Percentiles rank a stretch among this genome's conserved stretches.
These are phyloP conservation scores for Lodderomyces elongisporus DNA, from an alignment of 1,139 yeast genomes.

Conservation along the genomic window DNA sequence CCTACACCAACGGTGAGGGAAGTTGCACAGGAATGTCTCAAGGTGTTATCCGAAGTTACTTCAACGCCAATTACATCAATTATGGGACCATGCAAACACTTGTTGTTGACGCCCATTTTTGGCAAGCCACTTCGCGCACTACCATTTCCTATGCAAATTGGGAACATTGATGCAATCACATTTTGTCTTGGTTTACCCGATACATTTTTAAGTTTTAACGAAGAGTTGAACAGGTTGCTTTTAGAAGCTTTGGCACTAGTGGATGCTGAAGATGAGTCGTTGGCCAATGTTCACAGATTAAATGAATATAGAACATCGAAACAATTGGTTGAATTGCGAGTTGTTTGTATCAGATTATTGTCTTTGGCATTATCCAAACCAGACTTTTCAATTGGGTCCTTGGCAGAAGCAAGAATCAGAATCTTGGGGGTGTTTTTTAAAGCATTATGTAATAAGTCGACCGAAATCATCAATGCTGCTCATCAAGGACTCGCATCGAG, in stretches of 20 bases:
- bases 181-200: conserved; percentile 80
- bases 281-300: conserved; percentile 80
- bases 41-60: conserved; percentile 65
- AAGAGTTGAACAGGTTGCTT: conserved; percentile 76
- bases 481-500: conserved; percentile 82
- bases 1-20: conserved; percentile 78
- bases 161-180: conserved; percentile 93
- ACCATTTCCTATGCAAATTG: conserved; percentile 98
- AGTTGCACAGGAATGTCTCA: conserved; percentile 71
- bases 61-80: conserved; percentile 66
- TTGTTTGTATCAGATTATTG: conserved; percentile 79
- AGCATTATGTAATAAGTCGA: conserved; percentile 80
- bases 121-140: conserved; percentile 94
- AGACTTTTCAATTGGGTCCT: conserved; percentile 69
- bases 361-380: conserved; percentile 82
- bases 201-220: conserved; percentile 80
- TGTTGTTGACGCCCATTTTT: conserved; percentile 86
- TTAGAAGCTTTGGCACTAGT: conserved; percentile 91
- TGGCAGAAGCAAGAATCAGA: conserved; percentile 77
- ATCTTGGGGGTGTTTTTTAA: conserved; percentile 93
- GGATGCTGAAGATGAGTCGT: conserved; percentile 95
- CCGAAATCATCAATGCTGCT: conserved; percentile 89
- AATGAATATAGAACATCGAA: conserved; percentile 85
- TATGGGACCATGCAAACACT: conserved; percentile 76
- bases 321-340: conserved; percentile 79